Evolutionary conservation across 805 yeast species (phyloP).

Genomic region (Yarrowia phangngaensis): DNA sequence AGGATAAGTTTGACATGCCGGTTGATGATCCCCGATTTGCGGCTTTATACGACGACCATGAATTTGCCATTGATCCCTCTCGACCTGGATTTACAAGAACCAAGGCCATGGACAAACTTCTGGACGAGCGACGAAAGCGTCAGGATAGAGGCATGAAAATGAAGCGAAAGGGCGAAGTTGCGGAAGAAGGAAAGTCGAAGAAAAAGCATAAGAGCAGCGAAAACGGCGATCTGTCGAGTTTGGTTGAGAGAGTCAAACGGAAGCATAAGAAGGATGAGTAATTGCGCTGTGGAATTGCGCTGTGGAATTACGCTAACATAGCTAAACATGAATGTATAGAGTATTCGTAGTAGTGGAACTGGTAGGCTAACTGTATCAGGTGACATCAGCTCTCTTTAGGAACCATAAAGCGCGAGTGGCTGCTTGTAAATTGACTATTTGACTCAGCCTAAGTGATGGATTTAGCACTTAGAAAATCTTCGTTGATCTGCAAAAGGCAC

Average conservation of each 20-base stretch:
- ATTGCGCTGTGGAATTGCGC: no score
- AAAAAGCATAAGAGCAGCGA: not conserved
- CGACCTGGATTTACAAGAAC: slow-evolving; percentile 88
- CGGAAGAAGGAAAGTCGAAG: not conserved
- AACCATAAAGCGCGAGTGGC: no score
- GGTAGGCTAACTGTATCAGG: no score
- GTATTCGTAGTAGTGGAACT: no score
- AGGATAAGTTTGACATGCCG: slow-evolving; percentile 53
- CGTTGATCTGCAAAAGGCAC: no score
- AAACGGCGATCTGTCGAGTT: not conserved
- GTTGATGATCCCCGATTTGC: slow-evolving; percentile 80
- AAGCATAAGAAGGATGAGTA: slow-evolving; percentile 15
- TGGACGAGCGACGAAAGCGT: slow-evolving; percentile 59
- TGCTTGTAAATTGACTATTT: no score
- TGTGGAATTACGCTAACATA: no score
- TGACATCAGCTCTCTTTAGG: no score
- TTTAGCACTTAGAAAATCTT: no score
- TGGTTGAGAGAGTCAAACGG: slow-evolving; percentile 12
- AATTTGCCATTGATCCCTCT: slow-evolving; percentile 91
- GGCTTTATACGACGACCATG: slow-evolving; percentile 78
- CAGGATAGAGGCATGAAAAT: slow-evolving; percentile 17
- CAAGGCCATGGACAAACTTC: slow-evolving; percentile 74
- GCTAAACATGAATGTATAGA: no score
- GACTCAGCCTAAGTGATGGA: no score
- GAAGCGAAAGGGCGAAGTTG: slow-evolving; percentile 2